Base-by-base conservation (phyloP, 1,139 yeast species). In the Sugiyamaella sp. region DNA sequence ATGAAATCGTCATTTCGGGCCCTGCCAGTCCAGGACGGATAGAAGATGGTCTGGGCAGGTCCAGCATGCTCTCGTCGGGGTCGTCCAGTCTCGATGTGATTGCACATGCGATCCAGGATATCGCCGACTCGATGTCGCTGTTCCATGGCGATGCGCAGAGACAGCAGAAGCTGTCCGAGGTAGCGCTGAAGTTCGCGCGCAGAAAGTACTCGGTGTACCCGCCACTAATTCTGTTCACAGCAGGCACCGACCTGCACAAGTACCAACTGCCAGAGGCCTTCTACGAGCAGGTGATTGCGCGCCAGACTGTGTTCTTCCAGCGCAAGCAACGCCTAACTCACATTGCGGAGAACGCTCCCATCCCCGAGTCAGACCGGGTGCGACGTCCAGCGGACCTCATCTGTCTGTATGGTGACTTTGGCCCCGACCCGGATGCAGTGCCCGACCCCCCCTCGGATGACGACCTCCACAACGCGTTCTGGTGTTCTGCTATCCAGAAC, bases 401-500 rank as follows among this genome's bases (percentile, higher is more conserved):
- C 0, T 86, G 89, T 0, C 51, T 89, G 3, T 74, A 75, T 62
- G 95, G 95, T 0, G 82, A 84, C 54, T 85, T 86, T 68, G 89
- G 89, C 0, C 77, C 81, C 0, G 71, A 63, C 0, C 27, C 49
- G 2, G 54, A 57, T 0, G 49, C 61, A 6, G 60, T 64, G 3
- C 67, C 73, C 52, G 68, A 66, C 2, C 8, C 42, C 1, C 89
- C 90, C 0, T 63, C 75, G 0, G 52, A 55, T 1, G 54, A 57
- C 0, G 85, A 83, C 61, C 78, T 84, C 49, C 56, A 68, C 0
- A 42, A 63, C 0, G 86, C 88, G 0, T 81, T 89, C 60, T 89
- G 96, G 96, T 86, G 91, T 62, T 70, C 76, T 10, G 78, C 78
- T 1, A 70, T 75, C 1, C 97, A 89, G 65, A 88, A 89, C 66